These are phyloP conservation scores for Hymenoscyphus repandus DNA, from an alignment of 2,329 filamentous ascomycete species.

Conservation along the genomic window DNA sequence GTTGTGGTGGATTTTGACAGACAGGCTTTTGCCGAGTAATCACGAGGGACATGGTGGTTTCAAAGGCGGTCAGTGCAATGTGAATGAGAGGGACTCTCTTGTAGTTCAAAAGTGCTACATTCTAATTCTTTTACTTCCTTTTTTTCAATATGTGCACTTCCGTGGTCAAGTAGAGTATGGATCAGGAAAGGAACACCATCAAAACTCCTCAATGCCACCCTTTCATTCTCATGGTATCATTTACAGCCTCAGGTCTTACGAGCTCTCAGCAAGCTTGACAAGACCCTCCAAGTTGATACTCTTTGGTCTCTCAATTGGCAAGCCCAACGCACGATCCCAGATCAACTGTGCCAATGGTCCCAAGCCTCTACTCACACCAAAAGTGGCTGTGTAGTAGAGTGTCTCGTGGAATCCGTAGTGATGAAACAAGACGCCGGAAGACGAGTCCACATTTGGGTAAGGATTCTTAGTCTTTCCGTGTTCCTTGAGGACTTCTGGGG, in stretches of 20 bases:
- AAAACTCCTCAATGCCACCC: background rate
- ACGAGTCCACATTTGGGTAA: slow-evolving; percentile 93
- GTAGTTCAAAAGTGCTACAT: no score
- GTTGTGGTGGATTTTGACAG: no score
- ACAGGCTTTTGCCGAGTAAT: no score
- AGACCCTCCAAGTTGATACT: slow-evolving; percentile 90
- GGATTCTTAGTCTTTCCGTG: slow-evolving; percentile 99
- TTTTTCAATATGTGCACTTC: no score
- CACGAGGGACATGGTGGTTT: no score
- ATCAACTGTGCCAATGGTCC: slow-evolving; percentile 91
- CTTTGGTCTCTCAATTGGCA: slow-evolving; percentile 97
- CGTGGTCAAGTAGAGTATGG: no score
- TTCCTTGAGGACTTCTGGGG: slow-evolving; percentile 82
- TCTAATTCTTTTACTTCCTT: no score
- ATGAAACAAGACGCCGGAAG: slow-evolving; percentile 91
- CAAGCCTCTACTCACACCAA: slow-evolving; percentile 64
- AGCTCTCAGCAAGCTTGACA: slow-evolving; percentile 56
- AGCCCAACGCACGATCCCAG: slow-evolving; percentile 88
- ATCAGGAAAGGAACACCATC: background rate
- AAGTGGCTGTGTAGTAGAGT: slow-evolving; percentile 81
- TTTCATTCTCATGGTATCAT: background rate
- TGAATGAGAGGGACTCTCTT: no score
- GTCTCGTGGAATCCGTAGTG: slow-evolving; percentile 98
- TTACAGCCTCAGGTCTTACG: slow-evolving; percentile 4
- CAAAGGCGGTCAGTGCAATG: no score